Base-by-base conservation (phyloP, 2,329 filamentous ascomycete genomes). In the Arthrobotrys sphaeroides region DNA sequence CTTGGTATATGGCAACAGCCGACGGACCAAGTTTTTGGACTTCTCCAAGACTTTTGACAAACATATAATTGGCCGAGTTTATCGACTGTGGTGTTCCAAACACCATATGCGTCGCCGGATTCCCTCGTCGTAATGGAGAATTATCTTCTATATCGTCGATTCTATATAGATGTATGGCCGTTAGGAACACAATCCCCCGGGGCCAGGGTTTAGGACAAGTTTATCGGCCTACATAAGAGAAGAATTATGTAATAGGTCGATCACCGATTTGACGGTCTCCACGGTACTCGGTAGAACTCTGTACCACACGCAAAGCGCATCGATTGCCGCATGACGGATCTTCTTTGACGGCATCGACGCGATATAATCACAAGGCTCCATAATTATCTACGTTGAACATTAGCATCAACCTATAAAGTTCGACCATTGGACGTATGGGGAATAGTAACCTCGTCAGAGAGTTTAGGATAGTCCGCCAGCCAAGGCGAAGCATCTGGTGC, bases 21-120 rank as follows among this genome's bases (percentile, higher is more conserved):
- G 47, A 60, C n/a, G 67, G 67, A 1, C 22, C 43, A 31, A 72
- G 42, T 10, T 55, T 65, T 31, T 40, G 26, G n/a, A 57, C 57
- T 20, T 65, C 59, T 7, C 12, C n/a, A 9, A 72, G 7, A 20
- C 45, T 47, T 33, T 65, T 64, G 2, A 72, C 67, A 24, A 72
- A 65, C 5, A 72, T 18, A 20, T 57, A 65, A 16, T 65, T 72
- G 1, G 67, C 67, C 3, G 59, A 12, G 12, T 72, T 72, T 12
- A 72, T 64, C 2, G 67, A 10, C 24, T 72, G 67, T 10, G 67
- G 26, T 33, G 24, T 62, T 18, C 59, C 59, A 20, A 20, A 62
- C 2, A 60, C 38, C 55, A 43, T 60, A 26, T 60, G 55, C 6
- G 36, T 16, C 1, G 55, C 10, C 1, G 59, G 40, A 22, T 16